These are phyloP conservation scores for Peronosclerospora sorghi DNA, from an alignment of 352 stramenopile genomes.

Conservation along the genomic window DNA sequence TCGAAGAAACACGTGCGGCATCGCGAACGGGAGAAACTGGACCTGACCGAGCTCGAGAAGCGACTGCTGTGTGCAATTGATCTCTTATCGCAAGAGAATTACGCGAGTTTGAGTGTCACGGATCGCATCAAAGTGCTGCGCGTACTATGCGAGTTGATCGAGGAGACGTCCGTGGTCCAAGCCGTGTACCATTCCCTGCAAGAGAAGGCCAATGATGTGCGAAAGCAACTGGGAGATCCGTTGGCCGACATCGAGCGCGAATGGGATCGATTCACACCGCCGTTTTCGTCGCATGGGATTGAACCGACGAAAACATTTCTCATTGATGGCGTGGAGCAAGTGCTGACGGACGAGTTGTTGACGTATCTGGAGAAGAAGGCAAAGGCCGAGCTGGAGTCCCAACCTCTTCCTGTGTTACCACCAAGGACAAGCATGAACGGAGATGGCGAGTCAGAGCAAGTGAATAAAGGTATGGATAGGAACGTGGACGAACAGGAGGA, in stretches of 20 bases:
- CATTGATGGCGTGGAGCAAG: slow-evolving; percentile 57
- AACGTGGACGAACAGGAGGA: slow-evolving; percentile 23
- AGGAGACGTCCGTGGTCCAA: slow-evolving; percentile 39
- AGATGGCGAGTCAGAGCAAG: slow-evolving; percentile 4
- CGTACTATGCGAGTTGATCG: slow-evolving; percentile 56
- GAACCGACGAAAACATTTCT: slow-evolving; percentile 59
- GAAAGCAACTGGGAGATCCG: slow-evolving; percentile 39
- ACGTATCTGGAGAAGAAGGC: slow-evolving; percentile 55
- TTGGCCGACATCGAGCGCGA: slow-evolving; percentile 48
- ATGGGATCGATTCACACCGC: slow-evolving; percentile 45
- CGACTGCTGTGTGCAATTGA: slow-evolving; percentile 43
- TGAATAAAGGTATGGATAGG: no score
- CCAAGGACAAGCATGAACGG: slow-evolving; percentile 23
- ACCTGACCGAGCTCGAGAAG: slow-evolving; percentile 58
- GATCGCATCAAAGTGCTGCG: slow-evolving; percentile 52
- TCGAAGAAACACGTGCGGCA: slow-evolving; percentile 10
- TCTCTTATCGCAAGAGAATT: slow-evolving; percentile 60
- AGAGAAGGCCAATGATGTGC: slow-evolving; percentile 44
- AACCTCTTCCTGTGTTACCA: slow-evolving; percentile 34
- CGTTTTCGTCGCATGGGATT: slow-evolving; percentile 30
- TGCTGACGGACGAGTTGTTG: slow-evolving; percentile 62
- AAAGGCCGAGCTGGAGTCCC: slow-evolving; percentile 44
- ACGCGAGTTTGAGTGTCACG: slow-evolving; percentile 32
- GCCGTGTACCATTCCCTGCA: slow-evolving; percentile 56
- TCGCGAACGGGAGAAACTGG: slow-evolving; percentile 25